Evolutionary conservation across 495 filamentous ascomycete species (phyloP).

Genomic region (Polyplosphaeria fusca): DNA sequence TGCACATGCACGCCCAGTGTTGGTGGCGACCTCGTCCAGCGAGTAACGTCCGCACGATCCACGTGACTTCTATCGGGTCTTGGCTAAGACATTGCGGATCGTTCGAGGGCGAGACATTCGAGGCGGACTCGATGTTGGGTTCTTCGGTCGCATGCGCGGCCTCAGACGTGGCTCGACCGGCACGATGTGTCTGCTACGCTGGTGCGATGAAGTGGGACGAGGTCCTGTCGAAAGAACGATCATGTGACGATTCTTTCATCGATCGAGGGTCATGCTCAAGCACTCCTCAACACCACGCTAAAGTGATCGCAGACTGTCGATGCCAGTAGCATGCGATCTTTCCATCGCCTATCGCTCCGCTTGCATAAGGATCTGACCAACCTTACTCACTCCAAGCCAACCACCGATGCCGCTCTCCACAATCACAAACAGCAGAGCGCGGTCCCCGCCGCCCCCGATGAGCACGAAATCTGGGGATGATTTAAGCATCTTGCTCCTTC

Average conservation of each 20-base stretch:
- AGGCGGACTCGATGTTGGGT: conserved; percentile 13
- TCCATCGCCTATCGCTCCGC: too few species aligned
- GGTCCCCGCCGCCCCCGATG: not conserved
- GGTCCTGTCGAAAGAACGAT: not conserved
- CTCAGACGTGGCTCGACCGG: not conserved
- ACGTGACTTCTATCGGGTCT: not conserved
- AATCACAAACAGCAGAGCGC: not conserved
- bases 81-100: not conserved
- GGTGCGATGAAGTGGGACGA: not conserved
- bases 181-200: not conserved
- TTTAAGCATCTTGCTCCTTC: conserved; percentile 2
- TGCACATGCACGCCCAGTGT: not conserved
- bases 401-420: not conserved
- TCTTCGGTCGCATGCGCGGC: conserved; percentile 13
- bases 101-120: conserved; percentile 25
- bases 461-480: not conserved
- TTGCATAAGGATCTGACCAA: too few species aligned
- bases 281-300: not conserved
- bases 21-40: conserved; percentile 13
- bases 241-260: not conserved
- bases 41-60: not conserved
- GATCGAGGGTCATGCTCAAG: not conserved
- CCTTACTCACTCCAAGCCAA: not conserved
- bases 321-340: not conserved
- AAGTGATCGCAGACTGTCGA: not conserved